Conservation (phyloP, 164 flowering plant species). For the Liriodendron chinense region DNA sequence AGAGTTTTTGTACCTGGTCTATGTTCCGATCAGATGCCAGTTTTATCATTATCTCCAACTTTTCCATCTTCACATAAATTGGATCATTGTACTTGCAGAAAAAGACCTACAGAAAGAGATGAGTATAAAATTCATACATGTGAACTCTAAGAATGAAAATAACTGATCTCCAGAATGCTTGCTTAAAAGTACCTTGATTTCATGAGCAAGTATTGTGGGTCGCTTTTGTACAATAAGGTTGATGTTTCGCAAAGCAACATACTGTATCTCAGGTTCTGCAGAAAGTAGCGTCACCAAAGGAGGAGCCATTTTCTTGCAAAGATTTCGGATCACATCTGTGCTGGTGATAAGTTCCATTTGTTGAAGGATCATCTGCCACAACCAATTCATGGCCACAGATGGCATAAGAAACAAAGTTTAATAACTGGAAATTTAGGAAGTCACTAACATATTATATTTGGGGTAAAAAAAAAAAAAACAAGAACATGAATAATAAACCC, state of each 20-base stretch:
- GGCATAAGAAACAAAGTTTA: background rate
- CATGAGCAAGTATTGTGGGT: conserved; percentile 98
- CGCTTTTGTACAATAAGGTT: conserved; percentile 95
- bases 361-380: conserved; percentile 91
- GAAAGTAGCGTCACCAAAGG: conserved; percentile 99
- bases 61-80: conserved; percentile 96
- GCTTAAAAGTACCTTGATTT: conserved; percentile 72
- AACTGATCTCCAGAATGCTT: background rate
- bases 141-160: background rate
- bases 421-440: background rate
- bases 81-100: conserved; percentile 99
- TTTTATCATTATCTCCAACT: conserved; percentile 96
- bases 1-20: conserved; percentile 71
- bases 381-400: conserved; percentile 7
- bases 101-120: conserved; percentile 58
- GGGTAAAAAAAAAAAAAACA: background rate
- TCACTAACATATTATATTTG: background rate
- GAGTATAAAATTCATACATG: background rate
- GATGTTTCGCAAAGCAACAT: conserved; percentile 95
- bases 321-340: conserved; percentile 95
- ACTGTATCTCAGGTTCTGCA: conserved; percentile 99
- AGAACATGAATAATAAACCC: background rate
- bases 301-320: conserved; percentile 99
- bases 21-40: conserved; percentile 98
- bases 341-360: conserved; percentile 99